phyloP scores from a whole-genome alignment of 2,329 filamentous ascomycete species.

The Microascus cirrosus region DNA sequence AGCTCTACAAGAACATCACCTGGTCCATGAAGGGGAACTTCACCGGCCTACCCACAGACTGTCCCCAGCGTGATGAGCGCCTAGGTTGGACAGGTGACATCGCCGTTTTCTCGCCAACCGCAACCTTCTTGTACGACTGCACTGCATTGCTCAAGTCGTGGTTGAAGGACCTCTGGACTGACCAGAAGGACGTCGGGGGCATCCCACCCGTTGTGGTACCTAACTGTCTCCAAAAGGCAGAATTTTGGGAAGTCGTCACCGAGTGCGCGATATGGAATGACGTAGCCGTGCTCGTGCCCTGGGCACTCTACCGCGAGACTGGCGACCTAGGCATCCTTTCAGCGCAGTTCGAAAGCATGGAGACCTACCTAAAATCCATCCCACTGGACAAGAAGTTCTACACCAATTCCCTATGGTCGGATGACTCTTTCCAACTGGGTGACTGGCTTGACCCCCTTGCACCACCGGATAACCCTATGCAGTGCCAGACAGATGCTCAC shows the following conservation, averaged over 20 bases:
- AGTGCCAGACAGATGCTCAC: slow-evolving; percentile 24
- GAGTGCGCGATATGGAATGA: slow-evolving; percentile 30
- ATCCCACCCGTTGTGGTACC: slow-evolving; percentile 18
- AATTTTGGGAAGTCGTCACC: neutral
- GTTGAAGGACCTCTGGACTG: slow-evolving; percentile 31
- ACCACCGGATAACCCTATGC: slow-evolving; percentile 24
- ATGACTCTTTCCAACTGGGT: slow-evolving; percentile 22
- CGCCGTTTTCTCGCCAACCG: slow-evolving; percentile 36
- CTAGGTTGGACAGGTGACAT: slow-evolving; percentile 42
- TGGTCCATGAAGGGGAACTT: slow-evolving; percentile 52
- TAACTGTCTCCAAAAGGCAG: slow-evolving; percentile 1
- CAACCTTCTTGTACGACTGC: slow-evolving; percentile 42
- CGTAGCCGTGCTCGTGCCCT: slow-evolving; percentile 26
- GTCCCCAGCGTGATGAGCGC: slow-evolving; percentile 43
- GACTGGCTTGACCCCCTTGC: slow-evolving; percentile 39
- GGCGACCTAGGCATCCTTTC: slow-evolving; percentile 23
- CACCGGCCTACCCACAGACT: slow-evolving; percentile 44
- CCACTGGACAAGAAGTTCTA: slow-evolving; percentile 12
- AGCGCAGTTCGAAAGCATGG: slow-evolving; percentile 26
- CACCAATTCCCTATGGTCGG: slow-evolving; percentile 26
- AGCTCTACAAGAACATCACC: slow-evolving; percentile 39
- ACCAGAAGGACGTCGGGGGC: slow-evolving; percentile 17
- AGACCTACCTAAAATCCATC: slow-evolving; percentile 25
- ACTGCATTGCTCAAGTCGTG: slow-evolving; percentile 36
- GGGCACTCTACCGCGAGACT: slow-evolving; percentile 25